Conservation (phyloP, 345 rosid genomes). For the Camelina laxa region DNA sequence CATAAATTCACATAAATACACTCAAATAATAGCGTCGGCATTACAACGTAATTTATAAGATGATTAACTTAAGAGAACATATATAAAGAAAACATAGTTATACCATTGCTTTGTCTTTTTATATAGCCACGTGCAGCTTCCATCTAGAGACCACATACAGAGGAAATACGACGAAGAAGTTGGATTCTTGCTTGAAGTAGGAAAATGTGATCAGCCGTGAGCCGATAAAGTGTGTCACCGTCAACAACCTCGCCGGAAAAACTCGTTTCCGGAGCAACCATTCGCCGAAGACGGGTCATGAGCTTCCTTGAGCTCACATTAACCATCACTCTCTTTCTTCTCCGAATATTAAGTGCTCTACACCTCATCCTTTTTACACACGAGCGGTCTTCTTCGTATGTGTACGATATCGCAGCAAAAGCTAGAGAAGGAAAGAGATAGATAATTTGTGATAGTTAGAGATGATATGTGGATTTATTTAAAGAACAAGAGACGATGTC, state of each 20-base stretch:
- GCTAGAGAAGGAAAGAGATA: neutral
- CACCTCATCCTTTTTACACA: constrained; percentile 41
- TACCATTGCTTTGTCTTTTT: constrained; percentile 17
- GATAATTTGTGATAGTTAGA: neutral
- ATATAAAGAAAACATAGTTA: constrained; percentile 20
- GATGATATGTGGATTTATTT: neutral
- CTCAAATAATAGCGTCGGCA: constrained; percentile 3
- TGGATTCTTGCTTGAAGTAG: constrained; percentile 43
- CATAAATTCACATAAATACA: constrained; percentile 22
- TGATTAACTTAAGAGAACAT: neutral
- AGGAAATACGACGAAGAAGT: constrained; percentile 45
- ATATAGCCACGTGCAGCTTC: neutral
- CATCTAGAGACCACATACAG: constrained; percentile 44
- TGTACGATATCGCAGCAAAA: neutral
- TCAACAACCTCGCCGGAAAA: constrained; percentile 37
- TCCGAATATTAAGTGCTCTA: constrained; percentile 37
- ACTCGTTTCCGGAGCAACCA: constrained; percentile 40
- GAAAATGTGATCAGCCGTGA: constrained; percentile 45
- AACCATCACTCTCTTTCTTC: constrained; percentile 43
- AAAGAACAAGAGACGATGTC: constrained; percentile 17
- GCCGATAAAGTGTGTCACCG: constrained; percentile 35
- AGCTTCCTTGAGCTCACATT: constrained; percentile 42
- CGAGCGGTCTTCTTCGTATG: constrained; percentile 22
- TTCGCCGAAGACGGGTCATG: constrained; percentile 42
- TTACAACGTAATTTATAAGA: constrained; percentile 12